Conservation (phyloP, 1,284 basidiomycete genomes). For the Trametes hirsuta region DNA sequence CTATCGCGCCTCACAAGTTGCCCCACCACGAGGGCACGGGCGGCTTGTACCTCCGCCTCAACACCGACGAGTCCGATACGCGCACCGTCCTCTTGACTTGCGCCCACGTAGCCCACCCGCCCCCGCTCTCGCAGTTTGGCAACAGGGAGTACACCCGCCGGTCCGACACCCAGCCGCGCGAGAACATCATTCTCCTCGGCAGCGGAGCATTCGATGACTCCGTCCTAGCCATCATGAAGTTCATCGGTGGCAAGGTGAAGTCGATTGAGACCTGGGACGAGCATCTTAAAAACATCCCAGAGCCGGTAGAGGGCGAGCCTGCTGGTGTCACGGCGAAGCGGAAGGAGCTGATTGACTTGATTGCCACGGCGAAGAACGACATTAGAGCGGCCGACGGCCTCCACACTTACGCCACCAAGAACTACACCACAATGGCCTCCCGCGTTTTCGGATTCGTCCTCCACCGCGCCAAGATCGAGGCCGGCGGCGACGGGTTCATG, state of each 20-base stretch:
- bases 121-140: conserved; percentile 11
- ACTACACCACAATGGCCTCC: conserved; percentile 23
- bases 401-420: conserved; percentile 34
- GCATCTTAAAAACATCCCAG: conserved; percentile 29
- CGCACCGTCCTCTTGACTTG: conserved; percentile 36
- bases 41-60: conserved; percentile 36
- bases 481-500: conserved; percentile 31
- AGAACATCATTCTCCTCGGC: conserved; percentile 42
- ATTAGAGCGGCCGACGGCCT: conserved; percentile 28
- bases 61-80: conserved; percentile 26
- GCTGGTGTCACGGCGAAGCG: conserved; percentile 29
- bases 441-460: conserved; percentile 41
- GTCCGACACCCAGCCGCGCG: conserved; percentile 32
- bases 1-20: conserved; percentile 30
- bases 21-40: conserved; percentile 39
- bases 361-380: conserved; percentile 31
- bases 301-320: conserved; percentile 31
- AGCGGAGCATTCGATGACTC: conserved; percentile 34
- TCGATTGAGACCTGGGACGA: conserved; percentile 32
- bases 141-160: conserved; percentile 33
- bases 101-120: conserved; percentile 36
- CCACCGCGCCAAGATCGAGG: conserved; percentile 34
- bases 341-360: conserved; percentile 28
- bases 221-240: conserved; percentile 33
- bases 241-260: conserved; percentile 31